These are phyloP conservation scores for Candida saitoana DNA, from an alignment of 805 yeast species.

Conservation along the genomic window DNA sequence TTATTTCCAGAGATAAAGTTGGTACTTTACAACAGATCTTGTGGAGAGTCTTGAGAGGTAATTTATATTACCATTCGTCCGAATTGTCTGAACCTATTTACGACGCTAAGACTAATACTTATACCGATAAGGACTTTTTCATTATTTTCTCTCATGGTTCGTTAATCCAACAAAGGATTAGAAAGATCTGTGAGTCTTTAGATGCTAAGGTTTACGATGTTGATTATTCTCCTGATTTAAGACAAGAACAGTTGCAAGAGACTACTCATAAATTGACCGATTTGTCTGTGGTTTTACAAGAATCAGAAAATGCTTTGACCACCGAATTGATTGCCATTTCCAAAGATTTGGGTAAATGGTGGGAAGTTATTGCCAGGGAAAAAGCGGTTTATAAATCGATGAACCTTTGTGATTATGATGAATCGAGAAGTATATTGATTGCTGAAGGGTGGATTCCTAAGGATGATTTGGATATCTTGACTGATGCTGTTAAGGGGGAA, in stretches of 20 bases:
- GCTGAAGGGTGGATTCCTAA: slow-evolving; percentile 98
- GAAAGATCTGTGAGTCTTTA: slow-evolving; percentile 81
- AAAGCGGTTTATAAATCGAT: slow-evolving; percentile 75
- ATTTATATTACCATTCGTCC: slow-evolving; percentile 69
- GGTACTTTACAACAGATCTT: slow-evolving; percentile 72
- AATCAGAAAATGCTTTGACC: slow-evolving; percentile 55
- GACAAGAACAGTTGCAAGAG: slow-evolving; percentile 28
- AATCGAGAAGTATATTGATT: slow-evolving; percentile 75
- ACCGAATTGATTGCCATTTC: slow-evolving; percentile 79
- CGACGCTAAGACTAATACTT: slow-evolving; percentile 54
- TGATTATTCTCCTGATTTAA: slow-evolving; percentile 31
- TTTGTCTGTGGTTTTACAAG: slow-evolving; percentile 30
- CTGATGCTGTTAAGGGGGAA: slow-evolving; percentile 59
- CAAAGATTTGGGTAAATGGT: slow-evolving; percentile 72
- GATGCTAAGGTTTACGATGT: slow-evolving; percentile 75
- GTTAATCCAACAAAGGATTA: slow-evolving; percentile 64
- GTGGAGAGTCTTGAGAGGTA: slow-evolving; percentile 94
- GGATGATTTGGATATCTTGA: slow-evolving; percentile 64
- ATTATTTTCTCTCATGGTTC: slow-evolving; percentile 91
- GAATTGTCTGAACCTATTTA: slow-evolving; percentile 68
- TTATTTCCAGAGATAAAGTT: slow-evolving; percentile 68
- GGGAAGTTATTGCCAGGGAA: slow-evolving; percentile 59
- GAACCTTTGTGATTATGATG: slow-evolving; percentile 77
- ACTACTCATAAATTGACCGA: slow-evolving; percentile 28
- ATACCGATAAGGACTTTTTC: slow-evolving; percentile 73